Conservation (phyloP, 176 grass and related monocot species). For the Cenchrus americanus region DNA sequence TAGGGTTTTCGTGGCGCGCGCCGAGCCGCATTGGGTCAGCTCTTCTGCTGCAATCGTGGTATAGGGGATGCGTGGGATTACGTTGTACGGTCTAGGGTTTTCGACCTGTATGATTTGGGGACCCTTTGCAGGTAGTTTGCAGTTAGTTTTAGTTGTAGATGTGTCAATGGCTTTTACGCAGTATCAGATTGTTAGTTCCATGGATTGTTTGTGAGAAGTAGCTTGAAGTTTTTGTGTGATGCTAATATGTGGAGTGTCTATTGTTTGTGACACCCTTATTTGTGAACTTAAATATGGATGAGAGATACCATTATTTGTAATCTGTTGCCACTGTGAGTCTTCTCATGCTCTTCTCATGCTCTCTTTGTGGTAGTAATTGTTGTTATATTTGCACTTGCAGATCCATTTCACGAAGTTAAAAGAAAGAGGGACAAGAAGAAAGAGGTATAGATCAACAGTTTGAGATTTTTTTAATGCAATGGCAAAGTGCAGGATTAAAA, state of each 20-base stretch:
- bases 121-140: neutral
- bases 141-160: neutral
- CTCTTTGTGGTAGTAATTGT: slow-evolving; percentile 18
- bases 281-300: neutral
- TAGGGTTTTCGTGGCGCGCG: slow-evolving; percentile 32
- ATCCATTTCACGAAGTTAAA: slow-evolving; percentile 94
- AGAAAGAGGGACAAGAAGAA: slow-evolving; percentile 84
- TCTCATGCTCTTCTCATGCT: neutral
- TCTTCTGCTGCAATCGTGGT: neutral
- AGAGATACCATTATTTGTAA: neutral
- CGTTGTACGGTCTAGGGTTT: slow-evolving; percentile 44
- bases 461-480: neutral
- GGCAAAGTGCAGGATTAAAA: neutral
- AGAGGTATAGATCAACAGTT: slow-evolving; percentile 67
- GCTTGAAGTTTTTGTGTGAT: neutral
- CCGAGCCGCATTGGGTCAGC: slow-evolving; percentile 30
- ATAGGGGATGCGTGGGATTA: neutral
- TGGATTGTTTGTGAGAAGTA: neutral
- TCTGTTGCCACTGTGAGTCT: neutral
- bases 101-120: slow-evolving; percentile 20
- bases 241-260: neutral
- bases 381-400: slow-evolving; percentile 54
- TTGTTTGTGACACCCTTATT: neutral
- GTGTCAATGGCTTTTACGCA: neutral
- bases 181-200: neutral